Percentiles rank a stretch among this genome's conserved stretches.
Conservation (phyloP, 2,329 filamentous ascomycete genomes). For the Xylariaceae sp. region DNA sequence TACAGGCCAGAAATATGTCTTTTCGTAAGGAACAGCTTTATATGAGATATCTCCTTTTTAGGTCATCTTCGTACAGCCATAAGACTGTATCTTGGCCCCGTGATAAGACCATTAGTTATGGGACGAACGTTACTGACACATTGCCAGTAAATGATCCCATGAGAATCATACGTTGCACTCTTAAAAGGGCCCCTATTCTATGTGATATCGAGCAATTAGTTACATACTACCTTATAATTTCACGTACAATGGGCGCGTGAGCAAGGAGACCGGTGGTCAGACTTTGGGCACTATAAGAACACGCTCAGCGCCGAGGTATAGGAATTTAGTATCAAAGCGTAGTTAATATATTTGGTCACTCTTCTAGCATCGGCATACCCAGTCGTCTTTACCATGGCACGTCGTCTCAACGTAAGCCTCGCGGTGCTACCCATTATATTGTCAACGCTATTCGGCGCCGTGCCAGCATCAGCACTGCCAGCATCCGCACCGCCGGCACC, state of each 20-base stretch:
- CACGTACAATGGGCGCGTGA: not conserved
- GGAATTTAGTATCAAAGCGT: too few relatives aligned
- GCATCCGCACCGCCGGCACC: not conserved
- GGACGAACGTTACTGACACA: not conserved
- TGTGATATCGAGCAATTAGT: constrained; percentile 10
- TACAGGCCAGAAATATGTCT: too few relatives aligned
- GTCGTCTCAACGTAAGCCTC: constrained; percentile 8
- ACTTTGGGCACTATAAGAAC: constrained; percentile 9
- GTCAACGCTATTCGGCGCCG: constrained; percentile 12
- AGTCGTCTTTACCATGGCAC: constrained; percentile 16
- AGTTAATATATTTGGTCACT: not conserved
- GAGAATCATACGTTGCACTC: constrained; percentile 2
- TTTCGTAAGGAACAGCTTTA: too few relatives aligned
- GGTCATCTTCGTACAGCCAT: not conserved
- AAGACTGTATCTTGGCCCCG: not conserved
- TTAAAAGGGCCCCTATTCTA: not conserved
- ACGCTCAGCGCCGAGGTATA: not conserved
- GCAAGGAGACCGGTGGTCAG: not conserved
- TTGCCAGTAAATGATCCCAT: constrained; percentile 7
- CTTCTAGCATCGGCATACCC: not conserved
- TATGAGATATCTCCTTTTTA: not conserved
- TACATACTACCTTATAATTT: not conserved
- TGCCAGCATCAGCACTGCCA: constrained; percentile 8
- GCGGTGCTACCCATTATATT: constrained; percentile 10
- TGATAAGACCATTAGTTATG: too few relatives aligned